Conservation (phyloP, 495 filamentous ascomycete species). For the Ascodesmis nigricans region DNA sequence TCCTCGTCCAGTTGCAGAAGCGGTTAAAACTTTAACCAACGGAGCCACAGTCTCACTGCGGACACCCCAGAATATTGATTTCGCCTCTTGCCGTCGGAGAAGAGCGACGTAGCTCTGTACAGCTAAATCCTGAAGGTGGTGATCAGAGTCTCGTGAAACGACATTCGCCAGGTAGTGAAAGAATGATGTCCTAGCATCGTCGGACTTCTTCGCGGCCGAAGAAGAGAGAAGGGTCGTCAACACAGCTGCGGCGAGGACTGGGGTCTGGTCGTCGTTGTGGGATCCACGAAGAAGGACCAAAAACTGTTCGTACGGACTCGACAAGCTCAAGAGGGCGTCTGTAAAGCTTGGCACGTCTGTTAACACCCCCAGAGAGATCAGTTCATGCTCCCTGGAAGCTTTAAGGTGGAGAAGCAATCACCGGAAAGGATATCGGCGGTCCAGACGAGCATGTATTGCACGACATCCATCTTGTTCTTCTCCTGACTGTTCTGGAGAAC, state of each 20-base stretch:
- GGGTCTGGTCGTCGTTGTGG: conserved; percentile 66
- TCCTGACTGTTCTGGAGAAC: conserved; percentile 17
- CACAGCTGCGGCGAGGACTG: conserved; percentile 72
- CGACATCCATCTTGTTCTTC: conserved; percentile 49
- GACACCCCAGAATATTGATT: conserved; percentile 72
- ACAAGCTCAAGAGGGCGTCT: conserved; percentile 53
- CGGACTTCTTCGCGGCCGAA: conserved; percentile 36
- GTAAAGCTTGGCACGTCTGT: conserved; percentile 59
- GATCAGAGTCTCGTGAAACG: conserved; percentile 51
- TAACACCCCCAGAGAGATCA: neutral
- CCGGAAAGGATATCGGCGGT: conserved; percentile 72
- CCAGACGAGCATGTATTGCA: conserved; percentile 85
- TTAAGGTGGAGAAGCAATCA: conserved; percentile 26
- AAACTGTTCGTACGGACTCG: conserved; percentile 66
- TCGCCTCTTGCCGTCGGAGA: conserved; percentile 50
- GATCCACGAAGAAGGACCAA: conserved; percentile 42
- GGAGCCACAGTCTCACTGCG: conserved; percentile 62
- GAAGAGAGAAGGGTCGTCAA: conserved; percentile 59
- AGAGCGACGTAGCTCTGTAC: conserved; percentile 77
- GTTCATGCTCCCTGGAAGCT: conserved; percentile 1
- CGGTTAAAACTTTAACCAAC: conserved; percentile 57
- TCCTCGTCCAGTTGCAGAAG: conserved; percentile 37
- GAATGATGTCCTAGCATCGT: conserved; percentile 64
- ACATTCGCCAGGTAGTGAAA: conserved; percentile 69
- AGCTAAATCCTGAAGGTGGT: conserved; percentile 83